Conservation (phyloP, 768 basidiomycete genomes). For the Hypsizygus marmoreus region DNA sequence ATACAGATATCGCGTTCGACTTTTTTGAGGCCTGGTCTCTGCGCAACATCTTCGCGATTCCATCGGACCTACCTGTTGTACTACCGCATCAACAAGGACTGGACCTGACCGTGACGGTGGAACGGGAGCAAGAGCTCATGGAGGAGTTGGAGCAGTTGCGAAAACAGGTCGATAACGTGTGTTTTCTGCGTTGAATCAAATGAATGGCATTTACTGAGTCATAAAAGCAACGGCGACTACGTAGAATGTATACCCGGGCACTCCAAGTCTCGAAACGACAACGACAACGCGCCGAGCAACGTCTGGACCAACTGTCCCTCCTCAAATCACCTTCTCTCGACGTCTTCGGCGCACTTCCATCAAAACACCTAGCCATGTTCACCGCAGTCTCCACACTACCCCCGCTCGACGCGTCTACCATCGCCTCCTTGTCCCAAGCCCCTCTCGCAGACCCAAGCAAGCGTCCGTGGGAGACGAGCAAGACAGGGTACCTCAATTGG, state of each 20-base stretch:
- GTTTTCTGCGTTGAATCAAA: slow-evolving; percentile 24
- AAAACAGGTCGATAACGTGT: slow-evolving; percentile 67
- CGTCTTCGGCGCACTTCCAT: slow-evolving; percentile 40
- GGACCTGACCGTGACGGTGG: slow-evolving; percentile 61
- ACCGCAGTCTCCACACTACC: slow-evolving; percentile 51
- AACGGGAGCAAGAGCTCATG: slow-evolving; percentile 60
- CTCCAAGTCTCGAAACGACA: slow-evolving; percentile 48
- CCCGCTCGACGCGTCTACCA: slow-evolving; percentile 36
- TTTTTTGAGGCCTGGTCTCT: slow-evolving; percentile 90
- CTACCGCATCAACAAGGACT: slow-evolving; percentile 76
- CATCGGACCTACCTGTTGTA: slow-evolving; percentile 67
- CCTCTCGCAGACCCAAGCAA: slow-evolving; percentile 59
- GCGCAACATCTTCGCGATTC: slow-evolving; percentile 83
- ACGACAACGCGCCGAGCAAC: slow-evolving; percentile 46
- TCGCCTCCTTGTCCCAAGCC: slow-evolving; percentile 39
- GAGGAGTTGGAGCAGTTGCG: slow-evolving; percentile 71
- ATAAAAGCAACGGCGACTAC: slow-evolving; percentile 65
- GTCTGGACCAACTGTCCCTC: slow-evolving; percentile 43
- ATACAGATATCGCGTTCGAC: slow-evolving; percentile 89
- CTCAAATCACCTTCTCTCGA: slow-evolving; percentile 43
- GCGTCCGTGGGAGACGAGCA: slow-evolving; percentile 75
- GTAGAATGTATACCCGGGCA: slow-evolving; percentile 56
- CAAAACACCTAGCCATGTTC: slow-evolving; percentile 46
- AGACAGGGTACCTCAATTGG: slow-evolving; percentile 79
- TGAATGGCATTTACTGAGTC: neutral